Percentiles rank a stretch among this genome's conserved stretches.
Evolutionary conservation across 129 eudicot species (phyloP).

Genomic region (Arctium lappa): DNA sequence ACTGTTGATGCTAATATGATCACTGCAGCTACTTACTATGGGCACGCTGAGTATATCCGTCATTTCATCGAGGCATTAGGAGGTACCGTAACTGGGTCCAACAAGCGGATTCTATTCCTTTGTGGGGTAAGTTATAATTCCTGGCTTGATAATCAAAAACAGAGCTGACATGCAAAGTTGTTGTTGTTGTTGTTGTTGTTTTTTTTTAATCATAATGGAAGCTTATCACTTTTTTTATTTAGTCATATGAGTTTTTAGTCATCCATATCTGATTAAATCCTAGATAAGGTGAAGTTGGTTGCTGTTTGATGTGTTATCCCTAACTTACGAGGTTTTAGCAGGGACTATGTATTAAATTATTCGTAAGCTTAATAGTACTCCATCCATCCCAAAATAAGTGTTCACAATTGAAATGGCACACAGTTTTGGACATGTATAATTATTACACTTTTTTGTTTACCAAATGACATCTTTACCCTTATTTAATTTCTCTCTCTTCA

Average conservation of each 20-base stretch:
- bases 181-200: too few species aligned
- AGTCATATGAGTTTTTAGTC: not conserved
- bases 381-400: too few species aligned
- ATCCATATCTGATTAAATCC: not conserved
- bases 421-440: too few species aligned
- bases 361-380: not conserved
- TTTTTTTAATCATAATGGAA: not conserved
- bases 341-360: not conserved
- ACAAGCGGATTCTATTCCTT: conserved; percentile 66
- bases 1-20: conserved; percentile 68
- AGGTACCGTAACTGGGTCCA: conserved; percentile 60
- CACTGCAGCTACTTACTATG: conserved; percentile 63
- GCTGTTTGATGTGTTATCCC: not conserved
- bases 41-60: conserved; percentile 67
- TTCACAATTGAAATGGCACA: too few species aligned
- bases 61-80: conserved; percentile 77
- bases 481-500: too few species aligned
- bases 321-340: not conserved
- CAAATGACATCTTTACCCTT: too few species aligned
- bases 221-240: not conserved
- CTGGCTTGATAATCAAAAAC: not conserved
- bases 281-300: not conserved
- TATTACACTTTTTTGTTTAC: too few species aligned
- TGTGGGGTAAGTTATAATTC: conserved; percentile 71
- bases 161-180: not conserved